Evolutionary conservation across 208 protist species (phyloP).

Genomic region (Leishmania amazonensis): DNA sequence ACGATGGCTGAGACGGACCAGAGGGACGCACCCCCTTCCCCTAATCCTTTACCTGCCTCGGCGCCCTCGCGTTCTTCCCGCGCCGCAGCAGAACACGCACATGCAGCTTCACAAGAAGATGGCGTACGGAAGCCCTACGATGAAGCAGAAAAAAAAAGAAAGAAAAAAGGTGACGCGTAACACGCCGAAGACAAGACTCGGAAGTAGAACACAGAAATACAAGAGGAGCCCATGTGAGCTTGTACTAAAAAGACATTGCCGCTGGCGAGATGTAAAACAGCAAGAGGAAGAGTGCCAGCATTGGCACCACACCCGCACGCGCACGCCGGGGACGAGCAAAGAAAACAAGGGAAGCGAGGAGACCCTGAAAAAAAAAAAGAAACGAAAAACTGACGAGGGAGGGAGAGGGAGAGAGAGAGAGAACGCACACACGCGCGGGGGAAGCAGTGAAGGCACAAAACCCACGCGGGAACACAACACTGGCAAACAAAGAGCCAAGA

Average conservation of each 20-base stretch:
- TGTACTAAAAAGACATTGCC: no score
- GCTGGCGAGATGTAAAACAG: no score
- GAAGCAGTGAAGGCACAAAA: background rate
- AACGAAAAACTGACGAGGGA: background rate
- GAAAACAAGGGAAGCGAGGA: background rate
- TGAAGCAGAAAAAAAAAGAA: no score
- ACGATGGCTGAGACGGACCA: background rate
- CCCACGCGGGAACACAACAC: background rate
- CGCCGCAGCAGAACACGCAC: background rate
- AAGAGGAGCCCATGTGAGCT: no score
- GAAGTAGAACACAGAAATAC: no score
- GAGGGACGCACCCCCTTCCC: background rate
- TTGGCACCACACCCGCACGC: no score
- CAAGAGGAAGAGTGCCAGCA: no score
- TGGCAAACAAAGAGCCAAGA: background rate
- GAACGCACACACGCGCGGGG: no score
- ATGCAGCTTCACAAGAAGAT: background rate
- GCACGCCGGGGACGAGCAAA: background rate
- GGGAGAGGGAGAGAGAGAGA: background rate
- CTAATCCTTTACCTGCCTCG: background rate
- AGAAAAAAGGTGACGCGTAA: no score
- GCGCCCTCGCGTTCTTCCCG: background rate
- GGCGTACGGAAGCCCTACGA: no score
- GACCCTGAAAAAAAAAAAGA: background rate
- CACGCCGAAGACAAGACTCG: no score